Evolutionary conservation across 495 filamentous ascomycete genomes (phyloP).

Genomic region (Penicillium herquei): DNA sequence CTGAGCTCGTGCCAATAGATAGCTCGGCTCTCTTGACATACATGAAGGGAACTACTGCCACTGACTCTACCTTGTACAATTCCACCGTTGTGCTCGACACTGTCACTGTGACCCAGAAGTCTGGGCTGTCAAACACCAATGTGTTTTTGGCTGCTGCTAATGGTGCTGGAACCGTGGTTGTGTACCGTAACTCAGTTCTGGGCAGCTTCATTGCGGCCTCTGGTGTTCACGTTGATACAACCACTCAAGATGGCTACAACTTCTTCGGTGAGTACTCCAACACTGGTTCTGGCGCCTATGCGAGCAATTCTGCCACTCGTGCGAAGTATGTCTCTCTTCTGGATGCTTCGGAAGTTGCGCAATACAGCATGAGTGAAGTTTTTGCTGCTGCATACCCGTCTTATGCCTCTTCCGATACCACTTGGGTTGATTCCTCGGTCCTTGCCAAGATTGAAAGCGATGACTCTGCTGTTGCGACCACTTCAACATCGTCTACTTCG

Average conservation of each 20-base stretch:
- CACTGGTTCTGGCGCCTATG: constrained; percentile 1
- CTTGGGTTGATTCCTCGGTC: constrained; percentile 10
- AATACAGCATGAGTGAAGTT: constrained; percentile 7
- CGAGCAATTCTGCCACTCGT: constrained; percentile 6
- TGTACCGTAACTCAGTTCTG: constrained; percentile 11
- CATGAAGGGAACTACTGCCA: constrained; percentile 12
- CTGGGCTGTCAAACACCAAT: constrained; percentile 7
- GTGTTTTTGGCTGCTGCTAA: constrained; percentile 8
- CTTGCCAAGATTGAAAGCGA: constrained; percentile 6
- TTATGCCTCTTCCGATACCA: constrained; percentile 9
- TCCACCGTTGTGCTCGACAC: constrained; percentile 10
- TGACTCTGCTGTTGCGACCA: constrained; percentile 1
- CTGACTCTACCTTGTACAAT: constrained; percentile 4
- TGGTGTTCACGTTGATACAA: constrained; percentile 6
- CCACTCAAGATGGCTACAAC: constrained; percentile 1
- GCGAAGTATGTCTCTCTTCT: constrained; percentile 2
- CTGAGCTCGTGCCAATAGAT: constrained; percentile 8
- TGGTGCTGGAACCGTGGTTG: constrained; percentile 8
- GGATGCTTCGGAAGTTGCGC: constrained; percentile 1
- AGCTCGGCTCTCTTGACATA: constrained; percentile 7
- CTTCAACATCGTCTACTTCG: background rate
- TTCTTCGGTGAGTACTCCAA: constrained; percentile 1
- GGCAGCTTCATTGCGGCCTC: constrained; percentile 8
- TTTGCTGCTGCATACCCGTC: constrained; percentile 11
- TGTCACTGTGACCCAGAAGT: constrained; percentile 10